Percentiles rank a stretch among this genome's conserved stretches.
These are phyloP conservation scores for Cyclotella atomus DNA, from an alignment of 108 stramenopile genomes.

Conservation along the genomic window DNA sequence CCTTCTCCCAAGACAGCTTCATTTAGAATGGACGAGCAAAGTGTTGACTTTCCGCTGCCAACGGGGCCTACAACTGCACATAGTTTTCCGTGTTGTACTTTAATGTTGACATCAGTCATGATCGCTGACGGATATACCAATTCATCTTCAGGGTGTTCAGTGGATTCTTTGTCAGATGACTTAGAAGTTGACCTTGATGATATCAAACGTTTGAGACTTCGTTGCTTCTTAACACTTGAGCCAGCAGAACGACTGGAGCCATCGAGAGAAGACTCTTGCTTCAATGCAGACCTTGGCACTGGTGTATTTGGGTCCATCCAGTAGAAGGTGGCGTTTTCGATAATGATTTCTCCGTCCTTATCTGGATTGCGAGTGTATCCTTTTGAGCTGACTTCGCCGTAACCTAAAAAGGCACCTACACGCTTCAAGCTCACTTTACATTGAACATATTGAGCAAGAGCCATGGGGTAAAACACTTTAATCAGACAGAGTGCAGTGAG, in stretches of 20 bases:
- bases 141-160: conserved; percentile 21
- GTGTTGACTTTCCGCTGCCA: conserved; percentile 80
- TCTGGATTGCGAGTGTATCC: conserved; percentile 54
- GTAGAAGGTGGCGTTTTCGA: conserved; percentile 67
- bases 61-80: conserved; percentile 88
- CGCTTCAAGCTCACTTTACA: conserved; percentile 70
- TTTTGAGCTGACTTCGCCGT: conserved; percentile 36
- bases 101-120: conserved; percentile 45
- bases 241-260: conserved; percentile 14
- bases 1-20: conserved; percentile 68
- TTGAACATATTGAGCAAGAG: conserved; percentile 68
- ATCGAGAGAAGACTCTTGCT: conserved; percentile 17
- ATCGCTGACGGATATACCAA: conserved; percentile 58
- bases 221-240: background rate
- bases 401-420: conserved; percentile 42
- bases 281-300: conserved; percentile 25
- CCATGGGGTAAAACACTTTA: conserved; percentile 78
- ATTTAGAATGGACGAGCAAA: conserved; percentile 77
- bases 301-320: conserved; percentile 71
- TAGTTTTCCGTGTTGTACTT: conserved; percentile 68
- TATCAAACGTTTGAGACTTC: background rate
- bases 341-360: conserved; percentile 49
- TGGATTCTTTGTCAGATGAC: background rate
- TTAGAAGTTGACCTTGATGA: background rate
- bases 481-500: no score